phyloP scores from a whole-genome alignment of 345 rosid species.

The Diplotaxis tenuifolia region DNA sequence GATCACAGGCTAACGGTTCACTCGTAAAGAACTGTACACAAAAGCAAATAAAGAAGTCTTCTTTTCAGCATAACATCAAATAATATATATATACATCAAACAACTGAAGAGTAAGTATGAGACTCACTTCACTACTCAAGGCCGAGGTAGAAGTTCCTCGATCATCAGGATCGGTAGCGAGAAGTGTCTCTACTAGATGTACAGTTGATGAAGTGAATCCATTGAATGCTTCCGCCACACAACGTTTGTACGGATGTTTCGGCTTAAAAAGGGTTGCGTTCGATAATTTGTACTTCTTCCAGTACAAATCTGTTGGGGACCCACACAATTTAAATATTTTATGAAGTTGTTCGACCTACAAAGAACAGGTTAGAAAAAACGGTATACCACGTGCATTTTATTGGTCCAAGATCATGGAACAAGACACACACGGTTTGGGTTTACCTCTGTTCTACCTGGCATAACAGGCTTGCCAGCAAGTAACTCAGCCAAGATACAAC shows the following conservation, averaged over 20 bases:
- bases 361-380: constrained; percentile 3
- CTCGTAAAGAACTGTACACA: constrained; percentile 68
- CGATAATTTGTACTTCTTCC: constrained; percentile 79
- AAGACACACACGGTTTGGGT: neutral
- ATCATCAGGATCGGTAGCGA: constrained; percentile 69
- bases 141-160: constrained; percentile 74
- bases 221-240: constrained; percentile 68
- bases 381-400: neutral
- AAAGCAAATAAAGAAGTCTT: neutral
- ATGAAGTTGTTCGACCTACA: constrained; percentile 87
- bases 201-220: constrained; percentile 62
- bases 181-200: constrained; percentile 63
- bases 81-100: neutral
- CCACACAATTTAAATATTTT: constrained; percentile 89
- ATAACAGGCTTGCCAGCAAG: constrained; percentile 81
- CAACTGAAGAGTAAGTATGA: neutral
- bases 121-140: constrained; percentile 66
- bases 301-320: constrained; percentile 79
- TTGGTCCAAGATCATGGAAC: constrained; percentile 1
- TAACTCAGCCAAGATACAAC: constrained; percentile 89
- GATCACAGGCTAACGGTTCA: constrained; percentile 79
- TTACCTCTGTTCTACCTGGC: constrained; percentile 92
- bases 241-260: constrained; percentile 63
- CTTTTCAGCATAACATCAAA: no score
- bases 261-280: constrained; percentile 80